Percentiles rank a stretch among this genome's conserved stretches.
Conservation (phyloP, 2,329 filamentous ascomycete genomes). For the Alternaria alternata region DNA sequence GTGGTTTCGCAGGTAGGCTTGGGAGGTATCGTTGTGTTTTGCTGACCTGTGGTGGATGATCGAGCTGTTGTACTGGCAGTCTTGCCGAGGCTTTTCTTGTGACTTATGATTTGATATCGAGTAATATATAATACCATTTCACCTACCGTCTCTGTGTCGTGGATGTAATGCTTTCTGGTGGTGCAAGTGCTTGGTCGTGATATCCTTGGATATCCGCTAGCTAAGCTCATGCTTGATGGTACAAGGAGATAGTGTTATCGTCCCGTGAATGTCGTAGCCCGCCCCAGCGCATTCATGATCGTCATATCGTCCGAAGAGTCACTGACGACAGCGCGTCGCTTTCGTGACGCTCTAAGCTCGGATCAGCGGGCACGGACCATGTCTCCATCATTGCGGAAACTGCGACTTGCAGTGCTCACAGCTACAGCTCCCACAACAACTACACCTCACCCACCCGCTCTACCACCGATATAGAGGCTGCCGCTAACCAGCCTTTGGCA, state of each 20-base stretch:
- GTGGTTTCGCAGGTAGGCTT: slow-evolving; percentile 6
- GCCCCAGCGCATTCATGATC: not conserved
- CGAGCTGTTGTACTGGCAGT: not conserved
- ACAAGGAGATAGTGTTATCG: not conserved
- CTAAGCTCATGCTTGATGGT: not conserved
- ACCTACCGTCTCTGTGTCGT: not conserved
- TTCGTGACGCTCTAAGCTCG: slow-evolving; percentile 23
- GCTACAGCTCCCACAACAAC: slow-evolving; percentile 28
- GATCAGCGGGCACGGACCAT: slow-evolving; percentile 18
- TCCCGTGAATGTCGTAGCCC: not conserved
- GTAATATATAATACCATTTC: not conserved
- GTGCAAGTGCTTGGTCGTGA: not conserved
- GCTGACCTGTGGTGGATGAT: not conserved
- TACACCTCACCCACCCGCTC: slow-evolving; percentile 25
- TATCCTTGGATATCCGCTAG: not conserved
- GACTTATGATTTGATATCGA: not conserved
- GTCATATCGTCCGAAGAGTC: not conserved
- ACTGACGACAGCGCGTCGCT: slow-evolving; percentile 16
- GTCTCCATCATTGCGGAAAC: slow-evolving; percentile 30
- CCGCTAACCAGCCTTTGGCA: slow-evolving; percentile 17
- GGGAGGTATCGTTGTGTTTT: not conserved
- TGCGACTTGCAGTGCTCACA: slow-evolving; percentile 20
- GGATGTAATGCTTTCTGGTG: not conserved
- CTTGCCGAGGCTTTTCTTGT: not conserved
- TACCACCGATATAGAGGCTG: slow-evolving; percentile 18